Base-by-base conservation (phyloP, 1,284 basidiomycete species). In the Afroboletus lepidellus region DNA sequence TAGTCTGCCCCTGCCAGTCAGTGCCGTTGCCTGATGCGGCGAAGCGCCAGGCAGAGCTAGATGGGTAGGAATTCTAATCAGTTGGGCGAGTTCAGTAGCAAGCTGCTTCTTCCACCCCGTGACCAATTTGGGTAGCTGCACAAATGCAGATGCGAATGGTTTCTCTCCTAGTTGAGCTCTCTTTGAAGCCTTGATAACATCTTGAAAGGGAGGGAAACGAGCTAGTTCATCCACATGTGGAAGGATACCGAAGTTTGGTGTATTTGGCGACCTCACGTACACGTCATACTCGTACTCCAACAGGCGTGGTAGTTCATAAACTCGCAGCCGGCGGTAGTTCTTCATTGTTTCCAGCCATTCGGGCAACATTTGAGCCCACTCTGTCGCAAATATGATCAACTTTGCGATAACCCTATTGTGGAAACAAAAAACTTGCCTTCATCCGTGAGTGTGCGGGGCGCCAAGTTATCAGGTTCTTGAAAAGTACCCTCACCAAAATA, bases 201-300 rank as follows among this genome's bases (percentile, higher is more conserved):
- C 38, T 39, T 34, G 42, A 21, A 69, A 62, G 5, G 46, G 51
- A 41, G 54, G 41, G 18, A 64, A 53, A 8, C 46, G 38, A 8
- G 41, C 32, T 36, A 66, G 29, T 9, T 66, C 59, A 15, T 20
- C 43, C 24, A 54, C 50, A 16, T 62, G 56, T 16, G 66, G 66
- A 6, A 67, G 49, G 8, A 69, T 23, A 18, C 48, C 51, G 25
- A 53, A 32, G 3, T 23, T 21, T 18, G 49, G 51, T 12, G 54
- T 24, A 36, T 55, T 51, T 15, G 49, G 45, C 15, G 54, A 48
- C 20, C 49, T 50, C 59, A 15, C 30, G 24, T 54, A 61, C 34
- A 18, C 50, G n/a, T 8, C n/a, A 45, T 60, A 64, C 34, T 51
- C 53, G 5, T 18, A 20, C 9, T 30, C 21, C 12, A 67, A 48